Conservation (phyloP, 2,329 filamentous ascomycete genomes). For the Helicocarpus griseus region DNA sequence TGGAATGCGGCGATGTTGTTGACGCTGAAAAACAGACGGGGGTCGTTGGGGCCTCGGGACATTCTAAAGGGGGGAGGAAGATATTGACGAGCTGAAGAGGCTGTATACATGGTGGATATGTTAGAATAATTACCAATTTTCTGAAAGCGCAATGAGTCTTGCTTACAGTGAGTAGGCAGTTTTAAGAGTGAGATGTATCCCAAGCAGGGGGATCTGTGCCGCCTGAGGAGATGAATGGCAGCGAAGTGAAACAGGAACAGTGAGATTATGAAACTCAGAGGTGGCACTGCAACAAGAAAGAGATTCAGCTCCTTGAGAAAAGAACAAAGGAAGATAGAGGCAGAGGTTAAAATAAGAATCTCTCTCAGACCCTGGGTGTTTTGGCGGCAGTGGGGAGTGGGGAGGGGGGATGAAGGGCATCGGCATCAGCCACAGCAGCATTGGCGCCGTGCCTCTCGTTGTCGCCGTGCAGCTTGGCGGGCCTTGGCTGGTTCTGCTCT, state of each 20-base stretch:
- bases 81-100: neutral
- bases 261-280: neutral
- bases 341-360: too few species aligned
- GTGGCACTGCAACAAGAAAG: too few species aligned
- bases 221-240: neutral
- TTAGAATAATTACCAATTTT: neutral
- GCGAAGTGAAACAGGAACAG: neutral
- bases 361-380: too few species aligned
- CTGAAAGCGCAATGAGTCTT: neutral
- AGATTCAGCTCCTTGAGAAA: neutral
- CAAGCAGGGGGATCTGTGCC: neutral
- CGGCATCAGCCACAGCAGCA: neutral
- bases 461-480: neutral
- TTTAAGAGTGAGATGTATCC: neutral
- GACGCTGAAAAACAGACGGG: constrained; percentile 41
- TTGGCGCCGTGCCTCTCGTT: neutral
- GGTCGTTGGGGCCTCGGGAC: constrained; percentile 20
- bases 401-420: neutral
- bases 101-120: neutral
- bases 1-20: constrained; percentile 86
- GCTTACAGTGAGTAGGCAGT: neutral
- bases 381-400: neutral
- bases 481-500: neutral
- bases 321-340: neutral
- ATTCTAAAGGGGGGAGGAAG: neutral